Base-by-base conservation (phyloP, 2,329 filamentous ascomycete species). In the Didymella glomerata region DNA sequence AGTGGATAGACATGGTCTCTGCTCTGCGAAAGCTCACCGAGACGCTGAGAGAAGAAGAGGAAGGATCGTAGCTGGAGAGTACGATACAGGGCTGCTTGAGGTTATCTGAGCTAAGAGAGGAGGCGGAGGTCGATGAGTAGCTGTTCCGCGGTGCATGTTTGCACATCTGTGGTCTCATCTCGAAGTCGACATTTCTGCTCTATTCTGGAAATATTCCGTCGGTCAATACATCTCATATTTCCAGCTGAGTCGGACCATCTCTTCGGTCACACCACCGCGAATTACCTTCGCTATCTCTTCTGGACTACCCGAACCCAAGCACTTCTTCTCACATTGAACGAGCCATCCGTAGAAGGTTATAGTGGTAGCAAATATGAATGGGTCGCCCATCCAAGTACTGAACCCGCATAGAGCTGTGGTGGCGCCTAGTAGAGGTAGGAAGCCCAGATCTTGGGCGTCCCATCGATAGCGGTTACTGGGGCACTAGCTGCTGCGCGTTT, bases 401-500 rank as follows among this genome's bases (percentile, higher is more conserved):
- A 69, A 69, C 10, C 67, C 4, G 65, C 62, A 42, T 48, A 69
- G 55, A 68, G 68, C 28, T 68, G 67, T 5, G 67, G 67, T 13
- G 67, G 67, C 16, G 63, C 63, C 40, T 66, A 69, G 59, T 69
- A 69, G 16, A 69, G 62, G 38, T 69, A 69, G 2, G 65, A 67
- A 11, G 65, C 62, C 67, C 62, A 67, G 36, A 67, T 68, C 38
- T 68, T 68, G 16, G 61, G 64, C 1, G 66, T 68, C 24, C 66
- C 66, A 40, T 64, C 66, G 34, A 68, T 64, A 11, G 66, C 66
- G 41, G 67, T 68, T 9, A 68, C 66, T 14, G 67, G 27, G 13
- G 66, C 66, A 16, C 64, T 65, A 11, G 66, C 66, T 53, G 66
- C 66, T 40, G 66, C 66, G 32, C 66, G 62, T 54, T 68, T 68